phyloP scores from a whole-genome alignment of 139 green algal genomes.

The Chlamydomonas incerta region DNA sequence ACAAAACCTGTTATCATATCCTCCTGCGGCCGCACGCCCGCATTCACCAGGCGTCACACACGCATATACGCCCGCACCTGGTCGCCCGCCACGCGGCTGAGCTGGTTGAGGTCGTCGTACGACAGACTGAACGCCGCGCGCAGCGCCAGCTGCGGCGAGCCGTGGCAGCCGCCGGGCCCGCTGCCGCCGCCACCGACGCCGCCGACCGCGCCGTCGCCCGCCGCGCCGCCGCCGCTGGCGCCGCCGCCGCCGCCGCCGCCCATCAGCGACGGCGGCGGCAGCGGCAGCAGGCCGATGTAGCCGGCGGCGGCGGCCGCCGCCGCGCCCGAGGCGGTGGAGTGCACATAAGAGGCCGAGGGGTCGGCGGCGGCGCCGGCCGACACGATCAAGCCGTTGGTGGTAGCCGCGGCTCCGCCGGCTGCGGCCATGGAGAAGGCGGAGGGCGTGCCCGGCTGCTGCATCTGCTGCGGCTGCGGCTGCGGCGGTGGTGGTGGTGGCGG shows the following conservation, averaged over 20 bases:
- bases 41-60: too few relatives aligned
- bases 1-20: too few relatives aligned
- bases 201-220: not conserved
- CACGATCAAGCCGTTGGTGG: not conserved
- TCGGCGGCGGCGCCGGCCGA: not conserved
- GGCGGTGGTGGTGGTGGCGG: not conserved
- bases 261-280: too few relatives aligned
- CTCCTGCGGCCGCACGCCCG: too few relatives aligned
- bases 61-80: not conserved
- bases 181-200: not conserved
- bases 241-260: conserved; percentile 42
- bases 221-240: not conserved
- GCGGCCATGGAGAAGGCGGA: conserved; percentile 22
- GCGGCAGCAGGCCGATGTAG: too few relatives aligned
- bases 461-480: too few relatives aligned
- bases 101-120: conserved; percentile 32
- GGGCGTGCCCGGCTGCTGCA: too few relatives aligned
- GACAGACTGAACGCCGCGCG: conserved; percentile 33
- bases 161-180: not conserved
- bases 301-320: too few relatives aligned
- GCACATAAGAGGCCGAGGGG: too few relatives aligned
- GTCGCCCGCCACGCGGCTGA: conserved; percentile 4
- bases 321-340: too few relatives aligned
- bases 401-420: not conserved
- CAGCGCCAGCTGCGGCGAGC: not conserved